These are phyloP conservation scores for Diaporthe sp. DNA, from an alignment of 2,329 filamentous ascomycete genomes.

Conservation along the genomic window DNA sequence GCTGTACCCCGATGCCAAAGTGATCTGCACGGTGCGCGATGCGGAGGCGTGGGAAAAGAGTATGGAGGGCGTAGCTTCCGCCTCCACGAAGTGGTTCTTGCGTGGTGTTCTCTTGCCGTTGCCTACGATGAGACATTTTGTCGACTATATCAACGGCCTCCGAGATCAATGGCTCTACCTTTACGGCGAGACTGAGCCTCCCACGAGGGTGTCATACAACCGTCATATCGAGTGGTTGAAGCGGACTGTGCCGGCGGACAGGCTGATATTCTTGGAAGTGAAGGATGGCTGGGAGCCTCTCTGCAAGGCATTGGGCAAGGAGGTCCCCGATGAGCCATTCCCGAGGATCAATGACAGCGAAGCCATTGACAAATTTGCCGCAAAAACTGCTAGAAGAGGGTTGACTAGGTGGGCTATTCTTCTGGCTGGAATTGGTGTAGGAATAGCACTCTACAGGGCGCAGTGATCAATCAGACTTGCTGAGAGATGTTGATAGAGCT, in stretches of 20 bases:
- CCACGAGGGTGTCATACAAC: conserved; percentile 29
- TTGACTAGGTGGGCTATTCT: conserved; percentile 11
- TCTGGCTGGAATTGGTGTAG: not conserved
- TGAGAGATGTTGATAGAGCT: not conserved
- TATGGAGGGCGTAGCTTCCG: conserved; percentile 51
- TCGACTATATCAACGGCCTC: conserved; percentile 48
- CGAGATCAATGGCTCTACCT: conserved; percentile 45
- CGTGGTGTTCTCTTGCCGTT: conserved; percentile 52
- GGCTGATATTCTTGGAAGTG: conserved; percentile 54
- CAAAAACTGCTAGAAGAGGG: not conserved
- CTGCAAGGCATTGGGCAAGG: conserved; percentile 54
- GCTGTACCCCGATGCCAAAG: conserved; percentile 63
- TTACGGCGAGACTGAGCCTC: conserved; percentile 48
- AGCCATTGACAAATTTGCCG: conserved; percentile 20
- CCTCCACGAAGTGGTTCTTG: conserved; percentile 53
- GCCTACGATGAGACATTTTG: conserved; percentile 51
- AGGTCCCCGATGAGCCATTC: conserved; percentile 51
- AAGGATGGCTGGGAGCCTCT: conserved; percentile 58
- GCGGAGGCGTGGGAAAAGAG: conserved; percentile 55
- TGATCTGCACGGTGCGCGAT: conserved; percentile 60
- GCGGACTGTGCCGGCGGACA: conserved; percentile 49
- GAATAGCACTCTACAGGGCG: not conserved
- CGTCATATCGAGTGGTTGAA: conserved; percentile 38
- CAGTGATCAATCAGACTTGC: not conserved
- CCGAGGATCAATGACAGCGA: conserved; percentile 51